phyloP scores from a whole-genome alignment of 2,329 filamentous ascomycete genomes.

The Xylaria sp. region DNA sequence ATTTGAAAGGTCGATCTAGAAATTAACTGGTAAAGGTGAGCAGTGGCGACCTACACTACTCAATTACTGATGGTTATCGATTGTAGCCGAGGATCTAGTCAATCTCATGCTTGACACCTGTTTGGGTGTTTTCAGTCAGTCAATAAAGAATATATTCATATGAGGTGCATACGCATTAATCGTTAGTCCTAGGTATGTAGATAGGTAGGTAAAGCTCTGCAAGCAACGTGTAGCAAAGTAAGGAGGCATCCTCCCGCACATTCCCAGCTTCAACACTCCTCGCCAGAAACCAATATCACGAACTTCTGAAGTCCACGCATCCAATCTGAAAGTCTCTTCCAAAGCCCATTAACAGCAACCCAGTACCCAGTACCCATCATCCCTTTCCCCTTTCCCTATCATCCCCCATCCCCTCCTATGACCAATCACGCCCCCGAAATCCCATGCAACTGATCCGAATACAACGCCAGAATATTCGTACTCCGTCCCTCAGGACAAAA shows the following conservation, averaged over 20 bases:
- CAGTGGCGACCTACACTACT: too few species aligned
- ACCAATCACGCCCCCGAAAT: constrained; percentile 39
- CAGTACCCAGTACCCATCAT: not conserved
- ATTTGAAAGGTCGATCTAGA: too few species aligned
- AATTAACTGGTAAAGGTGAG: too few species aligned
- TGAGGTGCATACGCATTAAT: too few species aligned
- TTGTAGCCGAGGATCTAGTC: too few species aligned
- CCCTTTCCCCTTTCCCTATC: constrained; percentile 25
- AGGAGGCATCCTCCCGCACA: too few species aligned
- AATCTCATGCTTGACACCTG: too few species aligned
- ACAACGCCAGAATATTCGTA: constrained; percentile 52
- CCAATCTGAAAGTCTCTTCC: not conserved
- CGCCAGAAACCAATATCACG: not conserved
- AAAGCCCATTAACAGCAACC: not conserved
- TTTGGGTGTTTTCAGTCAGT: too few species aligned
- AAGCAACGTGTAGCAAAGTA: not conserved
- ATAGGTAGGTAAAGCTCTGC: not conserved
- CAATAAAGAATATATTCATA: too few species aligned
- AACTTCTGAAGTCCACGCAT: not conserved
- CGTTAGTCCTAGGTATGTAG: not conserved
- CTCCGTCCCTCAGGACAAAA: constrained; percentile 66
- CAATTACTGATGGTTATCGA: too few species aligned
- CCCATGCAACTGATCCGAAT: constrained; percentile 44
- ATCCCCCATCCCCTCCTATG: constrained; percentile 34
- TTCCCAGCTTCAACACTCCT: not conserved